Evolutionary conservation across 2,329 filamentous ascomycete species (phyloP).

Genomic region (Apiospora aurea): DNA sequence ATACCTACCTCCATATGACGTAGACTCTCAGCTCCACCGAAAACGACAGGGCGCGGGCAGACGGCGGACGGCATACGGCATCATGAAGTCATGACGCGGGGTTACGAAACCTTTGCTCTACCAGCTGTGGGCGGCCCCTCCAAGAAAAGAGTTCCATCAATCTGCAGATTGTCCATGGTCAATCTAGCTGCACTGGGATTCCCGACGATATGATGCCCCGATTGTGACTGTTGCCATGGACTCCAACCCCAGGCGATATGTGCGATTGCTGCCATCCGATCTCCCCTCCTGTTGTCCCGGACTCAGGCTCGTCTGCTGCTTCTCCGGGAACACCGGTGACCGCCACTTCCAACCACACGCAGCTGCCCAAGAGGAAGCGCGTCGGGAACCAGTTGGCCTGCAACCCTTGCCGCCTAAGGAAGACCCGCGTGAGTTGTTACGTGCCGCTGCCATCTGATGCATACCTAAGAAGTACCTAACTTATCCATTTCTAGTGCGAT

Average conservation of each 20-base stretch:
- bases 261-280: neutral
- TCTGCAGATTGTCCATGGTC: too few species aligned
- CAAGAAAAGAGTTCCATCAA: too few species aligned
- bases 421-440: constrained; percentile 15
- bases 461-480: too few species aligned
- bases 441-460: neutral
- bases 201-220: neutral
- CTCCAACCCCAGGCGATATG: neutral
- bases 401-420: constrained; percentile 22
- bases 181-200: neutral
- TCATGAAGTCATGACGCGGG: neutral
- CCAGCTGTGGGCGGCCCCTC: too few species aligned
- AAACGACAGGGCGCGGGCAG: neutral
- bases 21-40: neutral
- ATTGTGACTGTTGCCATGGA: neutral
- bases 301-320: neutral
- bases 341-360: neutral
- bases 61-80: neutral
- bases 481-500: constrained; percentile 16
- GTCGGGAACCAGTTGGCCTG: constrained; percentile 21
- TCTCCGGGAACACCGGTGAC: too few species aligned
- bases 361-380: constrained; percentile 16
- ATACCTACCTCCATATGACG: neutral
- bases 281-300: neutral
- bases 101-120: neutral